Evolutionary conservation across 768 basidiomycete genomes (phyloP), one percentile per base, ranked within the genome.

Genomic region (Hypholoma sublateritium): DNA sequence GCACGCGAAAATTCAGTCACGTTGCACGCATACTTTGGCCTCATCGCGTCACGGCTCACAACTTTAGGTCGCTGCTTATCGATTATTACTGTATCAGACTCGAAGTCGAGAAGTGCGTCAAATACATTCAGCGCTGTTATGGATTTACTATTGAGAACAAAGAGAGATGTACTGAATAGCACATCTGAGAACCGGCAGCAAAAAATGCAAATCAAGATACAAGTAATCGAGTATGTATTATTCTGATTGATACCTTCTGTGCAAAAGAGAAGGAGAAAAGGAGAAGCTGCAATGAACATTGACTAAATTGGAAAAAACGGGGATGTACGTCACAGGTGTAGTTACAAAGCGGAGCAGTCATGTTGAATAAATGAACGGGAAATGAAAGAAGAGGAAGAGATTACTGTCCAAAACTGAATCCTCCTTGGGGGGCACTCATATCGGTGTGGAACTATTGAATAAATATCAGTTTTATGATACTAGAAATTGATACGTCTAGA

Each of bases 351-450:
- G 55, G 55, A 59, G 61, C 60, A 59, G 56, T 58, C 63, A 60
- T 61, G 49, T 56, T 56, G 56, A 65, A 58, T 16, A 55, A 52
- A 53, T 53, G 53, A 28, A 45, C 25, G 34, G 16, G 39, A 56
- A 48, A 57, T 49, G 49, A 50, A 56, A 53, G 60, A 51, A 49
- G 44, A 53, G 50, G 49, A 58, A 58, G 57, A 53, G 62, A 60
- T 58, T 36, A 80, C 72, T 86, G 84, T 60, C 89, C 93, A 69
- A 98, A 98, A 70, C 85, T 93, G 84, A 98, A 98, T 13, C 96
- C 96, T 59, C 96, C 95, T 70, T 93, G 91, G 58, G 96, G 95
- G 37, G 89, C 93, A 63, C 82, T 84, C 66, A 93, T 84, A 73
- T 91, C 90, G 49, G 87, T 81, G 69, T 93, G 87, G 83, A 95